phyloP scores from a whole-genome alignment of 2,329 filamentous ascomycete species.

The Penicillium capsulatum region DNA sequence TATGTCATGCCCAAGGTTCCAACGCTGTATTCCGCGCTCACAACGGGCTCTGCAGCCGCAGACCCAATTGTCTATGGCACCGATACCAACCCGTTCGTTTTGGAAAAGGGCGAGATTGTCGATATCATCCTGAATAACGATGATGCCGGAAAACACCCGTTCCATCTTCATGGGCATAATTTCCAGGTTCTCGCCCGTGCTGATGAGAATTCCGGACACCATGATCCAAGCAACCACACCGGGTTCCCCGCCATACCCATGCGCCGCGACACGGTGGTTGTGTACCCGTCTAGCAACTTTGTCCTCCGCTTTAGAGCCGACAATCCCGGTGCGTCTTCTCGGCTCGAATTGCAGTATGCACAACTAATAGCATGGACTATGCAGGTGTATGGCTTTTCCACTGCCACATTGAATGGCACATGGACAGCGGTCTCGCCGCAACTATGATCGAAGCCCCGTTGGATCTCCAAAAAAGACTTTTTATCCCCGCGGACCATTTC shows the following conservation, averaged over 20 bases:
- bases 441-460: constrained; percentile 62
- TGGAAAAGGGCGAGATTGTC: constrained; percentile 36
- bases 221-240: constrained; percentile 24
- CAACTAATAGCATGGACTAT: too few relatives aligned
- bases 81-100: constrained; percentile 53
- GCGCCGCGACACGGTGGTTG: constrained; percentile 63
- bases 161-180: constrained; percentile 54
- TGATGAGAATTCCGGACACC: constrained; percentile 34
- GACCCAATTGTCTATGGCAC: constrained; percentile 61
- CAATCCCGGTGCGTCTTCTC: too few relatives aligned
- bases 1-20: constrained; percentile 43
- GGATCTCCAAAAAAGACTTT: constrained; percentile 57
- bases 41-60: constrained; percentile 46
- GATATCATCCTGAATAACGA: constrained; percentile 45
- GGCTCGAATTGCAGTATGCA: too few relatives aligned
- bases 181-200: constrained; percentile 64
- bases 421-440: constrained; percentile 61
- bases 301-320: constrained; percentile 52
- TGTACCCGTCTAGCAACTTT: constrained; percentile 63
- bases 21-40: constrained; percentile 47
- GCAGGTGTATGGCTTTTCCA: constrained; percentile 70
- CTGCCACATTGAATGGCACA: constrained; percentile 78
- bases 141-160: constrained; percentile 45
- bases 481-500: constrained; percentile 54
- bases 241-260: constrained; percentile 55